Evolutionary conservation across 345 rosid species (phyloP).

Genomic region (Xanthoceras sorbifolium): DNA sequence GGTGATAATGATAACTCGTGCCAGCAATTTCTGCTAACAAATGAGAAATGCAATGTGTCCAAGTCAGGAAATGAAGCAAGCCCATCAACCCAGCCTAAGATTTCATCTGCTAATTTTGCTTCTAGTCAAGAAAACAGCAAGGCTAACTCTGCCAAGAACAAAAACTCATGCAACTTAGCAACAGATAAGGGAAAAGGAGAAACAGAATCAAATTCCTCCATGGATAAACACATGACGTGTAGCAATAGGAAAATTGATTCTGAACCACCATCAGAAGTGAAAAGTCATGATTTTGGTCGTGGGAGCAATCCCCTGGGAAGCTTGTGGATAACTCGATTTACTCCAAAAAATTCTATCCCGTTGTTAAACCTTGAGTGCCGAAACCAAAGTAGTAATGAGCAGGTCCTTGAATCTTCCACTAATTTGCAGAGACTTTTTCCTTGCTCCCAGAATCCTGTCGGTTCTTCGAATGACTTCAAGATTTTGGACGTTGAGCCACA

Average conservation of each 20-base stretch:
- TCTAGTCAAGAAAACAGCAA: conserved; percentile 27
- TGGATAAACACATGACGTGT: conserved; percentile 36
- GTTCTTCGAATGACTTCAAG: conserved; percentile 21
- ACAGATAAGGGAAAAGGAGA: conserved; percentile 33
- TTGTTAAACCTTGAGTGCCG: conserved; percentile 26
- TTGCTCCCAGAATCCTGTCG: conserved; percentile 19
- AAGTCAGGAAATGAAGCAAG: conserved; percentile 33
- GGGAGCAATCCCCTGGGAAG: conserved; percentile 53
- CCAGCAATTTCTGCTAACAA: conserved; percentile 37
- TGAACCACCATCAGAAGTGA: conserved; percentile 38
- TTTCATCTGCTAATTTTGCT: conserved; percentile 30
- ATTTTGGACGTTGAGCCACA: conserved; percentile 24
- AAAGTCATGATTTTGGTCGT: conserved; percentile 29
- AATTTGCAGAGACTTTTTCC: conserved; percentile 32
- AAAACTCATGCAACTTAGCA: conserved; percentile 31
- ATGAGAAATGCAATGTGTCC: conserved; percentile 36
- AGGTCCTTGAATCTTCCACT: conserved; percentile 27
- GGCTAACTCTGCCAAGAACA: conserved; percentile 35
- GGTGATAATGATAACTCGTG: conserved; percentile 37
- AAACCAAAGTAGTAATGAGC: conserved; percentile 14
- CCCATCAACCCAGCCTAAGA: conserved; percentile 31
- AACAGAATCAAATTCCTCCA: conserved; percentile 40
- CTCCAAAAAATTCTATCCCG: conserved; percentile 41
- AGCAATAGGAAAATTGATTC: conserved; percentile 28
- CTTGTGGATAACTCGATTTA: conserved; percentile 77